A percentile compares a stretch with the other conserved stretches of the same genome.
phyloP scores from a whole-genome alignment of 495 filamentous ascomycete genomes.

The Echria macrotheca region DNA sequence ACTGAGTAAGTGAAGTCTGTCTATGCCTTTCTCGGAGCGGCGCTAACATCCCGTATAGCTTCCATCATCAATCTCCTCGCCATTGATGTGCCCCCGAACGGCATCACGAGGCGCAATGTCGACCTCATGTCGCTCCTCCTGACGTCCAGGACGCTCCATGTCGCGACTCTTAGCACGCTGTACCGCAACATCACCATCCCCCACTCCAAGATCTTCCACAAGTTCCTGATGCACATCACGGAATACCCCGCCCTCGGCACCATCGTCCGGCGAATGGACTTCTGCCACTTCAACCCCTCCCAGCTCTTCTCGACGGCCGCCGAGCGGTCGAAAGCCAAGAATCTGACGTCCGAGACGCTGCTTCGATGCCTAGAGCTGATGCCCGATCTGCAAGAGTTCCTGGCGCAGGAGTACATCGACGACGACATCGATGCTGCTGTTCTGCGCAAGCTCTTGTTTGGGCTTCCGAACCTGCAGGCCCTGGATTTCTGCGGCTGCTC shows the following conservation, averaged over 20 bases:
- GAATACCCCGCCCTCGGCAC: slow-evolving; percentile 67
- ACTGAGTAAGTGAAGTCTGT: slow-evolving; percentile 52
- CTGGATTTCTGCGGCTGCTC: slow-evolving; percentile 79
- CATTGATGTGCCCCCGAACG: slow-evolving; percentile 71
- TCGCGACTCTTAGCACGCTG: slow-evolving; percentile 69
- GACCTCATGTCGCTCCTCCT: slow-evolving; percentile 75
- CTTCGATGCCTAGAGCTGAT: slow-evolving; percentile 68
- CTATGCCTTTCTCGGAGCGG: slow-evolving; percentile 1
- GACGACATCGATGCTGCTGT: slow-evolving; percentile 67
- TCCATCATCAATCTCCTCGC: slow-evolving; percentile 72
- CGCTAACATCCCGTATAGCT: slow-evolving; percentile 42
- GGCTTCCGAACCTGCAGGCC: slow-evolving; percentile 60
- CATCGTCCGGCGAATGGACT: slow-evolving; percentile 76
- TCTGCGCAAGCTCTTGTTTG: slow-evolving; percentile 68
- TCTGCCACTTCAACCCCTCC: slow-evolving; percentile 83
- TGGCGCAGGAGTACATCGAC: slow-evolving; percentile 79
- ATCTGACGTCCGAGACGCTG: slow-evolving; percentile 72
- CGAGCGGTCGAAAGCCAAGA: slow-evolving; percentile 75
- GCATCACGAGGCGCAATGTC: slow-evolving; percentile 71
- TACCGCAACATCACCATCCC: slow-evolving; percentile 83
- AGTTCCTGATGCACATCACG: slow-evolving; percentile 70
- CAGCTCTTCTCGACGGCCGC: slow-evolving; percentile 74
- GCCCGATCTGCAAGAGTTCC: slow-evolving; percentile 73
- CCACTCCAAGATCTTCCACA: slow-evolving; percentile 80
- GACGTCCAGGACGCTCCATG: slow-evolving; percentile 69